Percentiles rank a stretch among this genome's conserved stretches.
phyloP scores from a whole-genome alignment of 306 rosid genomes.

The Ziziphus jujuba region DNA sequence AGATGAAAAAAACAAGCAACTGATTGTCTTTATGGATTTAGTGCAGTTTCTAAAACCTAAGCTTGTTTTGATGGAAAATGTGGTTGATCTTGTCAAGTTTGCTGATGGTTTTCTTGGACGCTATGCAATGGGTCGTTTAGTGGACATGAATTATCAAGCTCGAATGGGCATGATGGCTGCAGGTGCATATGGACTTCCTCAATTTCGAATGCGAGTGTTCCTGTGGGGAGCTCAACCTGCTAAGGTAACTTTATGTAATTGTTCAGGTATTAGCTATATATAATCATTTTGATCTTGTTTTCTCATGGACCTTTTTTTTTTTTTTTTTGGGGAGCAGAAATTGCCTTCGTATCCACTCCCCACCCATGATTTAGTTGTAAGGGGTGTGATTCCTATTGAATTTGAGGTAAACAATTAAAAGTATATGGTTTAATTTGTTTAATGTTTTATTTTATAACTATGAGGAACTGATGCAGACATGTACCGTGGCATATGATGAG shows the following conservation, averaged over 20 bases:
- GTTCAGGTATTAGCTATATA: not conserved
- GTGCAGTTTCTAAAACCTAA: constrained; percentile 60
- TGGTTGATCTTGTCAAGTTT: constrained; percentile 68
- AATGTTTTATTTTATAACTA: not conserved
- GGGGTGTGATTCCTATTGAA: constrained; percentile 66
- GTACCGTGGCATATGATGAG: constrained; percentile 56
- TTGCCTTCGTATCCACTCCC: constrained; percentile 86
- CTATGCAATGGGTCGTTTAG: constrained; percentile 76
- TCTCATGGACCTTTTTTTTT: not conserved
- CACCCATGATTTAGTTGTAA: constrained; percentile 67
- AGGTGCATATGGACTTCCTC: constrained; percentile 82
- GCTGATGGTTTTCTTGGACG: constrained; percentile 71
- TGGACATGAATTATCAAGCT: constrained; percentile 71
- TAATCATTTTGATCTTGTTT: not conserved
- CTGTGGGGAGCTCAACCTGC: constrained; percentile 76
- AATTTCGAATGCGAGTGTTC: constrained; percentile 79
- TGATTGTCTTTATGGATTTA: constrained; percentile 63
- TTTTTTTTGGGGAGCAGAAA: constrained; percentile 37
- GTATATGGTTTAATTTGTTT: not conserved
- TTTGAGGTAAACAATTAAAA: constrained; percentile 56
- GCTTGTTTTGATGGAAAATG: constrained; percentile 81
- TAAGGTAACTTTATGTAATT: constrained; percentile 29
- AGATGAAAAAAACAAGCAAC: constrained; percentile 60
- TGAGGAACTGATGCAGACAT: not conserved
- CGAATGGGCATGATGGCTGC: constrained; percentile 86